Evolutionary conservation across 148 eudicot genomes (phyloP).

Genomic region (Cornus kousa): DNA sequence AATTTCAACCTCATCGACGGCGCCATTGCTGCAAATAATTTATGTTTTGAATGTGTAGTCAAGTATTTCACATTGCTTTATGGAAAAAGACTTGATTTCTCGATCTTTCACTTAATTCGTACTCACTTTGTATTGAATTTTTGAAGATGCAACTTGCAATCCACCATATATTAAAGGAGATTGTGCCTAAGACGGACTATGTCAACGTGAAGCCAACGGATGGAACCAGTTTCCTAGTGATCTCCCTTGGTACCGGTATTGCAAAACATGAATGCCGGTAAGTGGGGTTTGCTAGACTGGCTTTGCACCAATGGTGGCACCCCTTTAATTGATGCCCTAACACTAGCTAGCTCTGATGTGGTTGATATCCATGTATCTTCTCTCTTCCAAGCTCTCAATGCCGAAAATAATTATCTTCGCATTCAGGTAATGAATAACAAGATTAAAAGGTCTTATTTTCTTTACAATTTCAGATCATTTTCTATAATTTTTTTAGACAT

Average conservation of each 20-base stretch:
- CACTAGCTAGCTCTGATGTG: constrained; percentile 28
- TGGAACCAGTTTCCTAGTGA: neutral
- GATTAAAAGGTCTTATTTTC: too few species aligned
- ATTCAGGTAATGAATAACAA: constrained; percentile 17
- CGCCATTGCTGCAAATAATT: constrained; percentile 14
- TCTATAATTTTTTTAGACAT: too few species aligned
- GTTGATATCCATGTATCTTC: constrained; percentile 28
- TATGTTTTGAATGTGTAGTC: neutral
- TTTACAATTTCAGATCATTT: neutral
- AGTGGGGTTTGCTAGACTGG: constrained; percentile 43
- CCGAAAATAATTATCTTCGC: constrained; percentile 35
- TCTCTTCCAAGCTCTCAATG: constrained; percentile 30
- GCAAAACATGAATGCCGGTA: constrained; percentile 1
- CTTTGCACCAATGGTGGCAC: constrained; percentile 21
- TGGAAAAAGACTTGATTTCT: too few species aligned
- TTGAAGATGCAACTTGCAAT: constrained; percentile 31
- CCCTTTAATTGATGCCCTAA: constrained; percentile 25
- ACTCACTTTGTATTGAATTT: neutral
- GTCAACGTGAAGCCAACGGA: neutral
- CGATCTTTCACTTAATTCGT: too few species aligned
- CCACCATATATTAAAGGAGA: neutral
- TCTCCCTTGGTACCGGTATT: neutral
- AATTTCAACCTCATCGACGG: constrained; percentile 8
- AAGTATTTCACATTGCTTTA: too few species aligned
- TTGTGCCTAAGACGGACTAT: neutral